phyloP scores from a whole-genome alignment of 2,329 filamentous ascomycete genomes.

The Byssoonygena ceratinophila region DNA sequence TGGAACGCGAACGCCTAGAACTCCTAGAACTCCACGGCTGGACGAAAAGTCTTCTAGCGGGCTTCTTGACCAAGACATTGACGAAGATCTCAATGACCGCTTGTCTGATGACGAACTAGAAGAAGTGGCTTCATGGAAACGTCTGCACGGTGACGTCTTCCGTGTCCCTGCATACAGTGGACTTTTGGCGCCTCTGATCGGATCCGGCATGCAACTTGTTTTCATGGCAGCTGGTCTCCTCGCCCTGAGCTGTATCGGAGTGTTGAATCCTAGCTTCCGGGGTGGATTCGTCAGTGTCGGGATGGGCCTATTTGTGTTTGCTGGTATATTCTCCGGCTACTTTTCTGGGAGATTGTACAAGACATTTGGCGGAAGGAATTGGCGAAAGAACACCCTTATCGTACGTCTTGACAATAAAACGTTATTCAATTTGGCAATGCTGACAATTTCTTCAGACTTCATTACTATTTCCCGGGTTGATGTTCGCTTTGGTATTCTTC shows the following conservation, averaged over 20 bases:
- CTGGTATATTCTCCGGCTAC: conserved; percentile 75
- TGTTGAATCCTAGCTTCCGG: conserved; percentile 79
- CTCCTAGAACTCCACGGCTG: conserved; percentile 28
- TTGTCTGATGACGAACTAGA: conserved; percentile 66
- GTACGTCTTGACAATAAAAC: conserved; percentile 24
- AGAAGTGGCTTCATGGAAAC: conserved; percentile 78
- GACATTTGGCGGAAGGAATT: conserved; percentile 66
- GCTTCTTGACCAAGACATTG: conserved; percentile 39
- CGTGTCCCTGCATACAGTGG: conserved; percentile 59
- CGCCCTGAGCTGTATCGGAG: conserved; percentile 60
- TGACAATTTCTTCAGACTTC: conserved; percentile 46
- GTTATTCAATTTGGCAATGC: conserved; percentile 13
- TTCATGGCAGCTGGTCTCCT: conserved; percentile 69
- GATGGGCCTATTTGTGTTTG: conserved; percentile 71
- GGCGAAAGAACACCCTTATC: conserved; percentile 63
- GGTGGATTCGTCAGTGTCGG: conserved; percentile 80
- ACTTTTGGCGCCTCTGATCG: conserved; percentile 67
- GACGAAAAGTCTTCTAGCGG: conserved; percentile 43
- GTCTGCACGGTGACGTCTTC: conserved; percentile 82
- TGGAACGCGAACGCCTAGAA: conserved; percentile 36
- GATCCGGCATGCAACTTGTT: conserved; percentile 75
- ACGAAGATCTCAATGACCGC: conserved; percentile 41
- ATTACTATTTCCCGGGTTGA: conserved; percentile 64
- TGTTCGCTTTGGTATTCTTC: conserved; percentile 65
- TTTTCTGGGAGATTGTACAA: conserved; percentile 75